Conservation (phyloP, 2,329 filamentous ascomycete species). For the Clarireedia paspali region DNA sequence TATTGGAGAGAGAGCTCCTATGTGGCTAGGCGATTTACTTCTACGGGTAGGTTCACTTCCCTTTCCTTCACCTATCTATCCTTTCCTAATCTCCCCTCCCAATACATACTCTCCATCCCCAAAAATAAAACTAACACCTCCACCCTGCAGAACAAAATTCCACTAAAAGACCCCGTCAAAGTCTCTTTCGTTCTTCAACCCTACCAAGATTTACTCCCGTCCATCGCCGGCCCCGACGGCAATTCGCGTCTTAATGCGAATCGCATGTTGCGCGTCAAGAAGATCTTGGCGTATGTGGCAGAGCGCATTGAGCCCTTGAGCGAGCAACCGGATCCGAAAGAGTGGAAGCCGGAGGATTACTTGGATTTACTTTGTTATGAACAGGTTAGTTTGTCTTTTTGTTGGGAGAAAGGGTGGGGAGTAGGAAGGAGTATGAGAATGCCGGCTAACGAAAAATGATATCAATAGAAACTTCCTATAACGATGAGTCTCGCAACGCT, state of each 20-base stretch:
- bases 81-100: background rate
- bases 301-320: slow-evolving; percentile 77
- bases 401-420: background rate
- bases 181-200: slow-evolving; percentile 90
- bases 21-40: slow-evolving; percentile 87
- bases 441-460: background rate
- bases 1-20: slow-evolving; percentile 78
- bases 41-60: slow-evolving; percentile 45
- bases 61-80: background rate
- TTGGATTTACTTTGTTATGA: slow-evolving; percentile 92
- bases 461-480: slow-evolving; percentile 47
- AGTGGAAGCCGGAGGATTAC: slow-evolving; percentile 80
- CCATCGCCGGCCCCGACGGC: slow-evolving; percentile 64
- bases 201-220: slow-evolving; percentile 65
- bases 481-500: slow-evolving; percentile 93
- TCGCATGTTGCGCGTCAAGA: slow-evolving; percentile 90
- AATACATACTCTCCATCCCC: background rate
- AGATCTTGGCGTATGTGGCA: slow-evolving; percentile 85
- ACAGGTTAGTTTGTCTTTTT: slow-evolving; percentile 53
- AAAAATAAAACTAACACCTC: slow-evolving; percentile 6
- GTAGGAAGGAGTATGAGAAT: background rate
- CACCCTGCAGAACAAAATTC: slow-evolving; percentile 59
- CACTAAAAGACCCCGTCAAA: slow-evolving; percentile 87
- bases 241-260: slow-evolving; percentile 94
- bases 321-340: slow-evolving; percentile 49